phyloP scores from a whole-genome alignment of 306 rosid genomes.

The Ceratonia siliqua region DNA sequence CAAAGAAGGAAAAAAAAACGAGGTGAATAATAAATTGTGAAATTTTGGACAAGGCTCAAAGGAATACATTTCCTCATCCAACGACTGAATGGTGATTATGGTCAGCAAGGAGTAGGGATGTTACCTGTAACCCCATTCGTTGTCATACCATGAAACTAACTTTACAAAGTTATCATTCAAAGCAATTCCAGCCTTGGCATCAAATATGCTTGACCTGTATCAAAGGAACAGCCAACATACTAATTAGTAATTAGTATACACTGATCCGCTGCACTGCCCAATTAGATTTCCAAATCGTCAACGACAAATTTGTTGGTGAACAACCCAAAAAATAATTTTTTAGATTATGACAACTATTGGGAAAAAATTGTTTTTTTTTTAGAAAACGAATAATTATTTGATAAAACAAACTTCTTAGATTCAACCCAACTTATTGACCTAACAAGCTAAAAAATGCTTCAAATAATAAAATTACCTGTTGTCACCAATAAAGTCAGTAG shows the following conservation, averaged over 20 bases:
- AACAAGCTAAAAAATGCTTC: neutral
- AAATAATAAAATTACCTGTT: constrained; percentile 60
- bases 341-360: neutral
- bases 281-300: too few species aligned
- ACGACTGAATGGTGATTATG: neutral
- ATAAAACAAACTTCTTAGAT: neutral
- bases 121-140: constrained; percentile 96
- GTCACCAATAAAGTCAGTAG: constrained; percentile 83
- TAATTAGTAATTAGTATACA: neutral
- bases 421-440: neutral
- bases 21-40: neutral
- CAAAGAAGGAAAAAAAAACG: constrained; percentile 5
- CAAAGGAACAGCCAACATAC: neutral
- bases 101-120: neutral
- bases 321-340: neutral
- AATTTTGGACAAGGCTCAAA: neutral
- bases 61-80: neutral
- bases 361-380: too few species aligned
- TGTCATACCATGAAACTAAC: constrained; percentile 90
- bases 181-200: constrained; percentile 97
- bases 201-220: constrained; percentile 94
- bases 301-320: neutral
- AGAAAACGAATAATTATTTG: neutral
- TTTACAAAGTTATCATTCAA: constrained; percentile 75
- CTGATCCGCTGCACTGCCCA: neutral